Conservation (phyloP, 2,329 filamentous ascomycete species). For the Ophiostoma perfectum region DNA sequence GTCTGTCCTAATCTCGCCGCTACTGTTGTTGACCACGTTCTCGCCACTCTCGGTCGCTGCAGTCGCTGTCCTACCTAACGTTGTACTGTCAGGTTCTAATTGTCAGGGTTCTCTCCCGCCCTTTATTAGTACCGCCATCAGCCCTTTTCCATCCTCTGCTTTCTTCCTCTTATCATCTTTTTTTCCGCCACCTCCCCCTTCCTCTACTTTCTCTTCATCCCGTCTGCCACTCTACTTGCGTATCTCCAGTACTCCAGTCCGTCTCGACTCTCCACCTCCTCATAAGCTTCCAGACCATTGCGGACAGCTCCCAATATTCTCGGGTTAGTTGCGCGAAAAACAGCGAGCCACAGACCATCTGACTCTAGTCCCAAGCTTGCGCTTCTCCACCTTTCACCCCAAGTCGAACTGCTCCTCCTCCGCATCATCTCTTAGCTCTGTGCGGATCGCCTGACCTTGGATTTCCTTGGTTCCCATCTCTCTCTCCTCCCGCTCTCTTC, state of each 20-base stretch:
- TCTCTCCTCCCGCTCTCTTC: slow-evolving; percentile 24
- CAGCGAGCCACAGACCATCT: slow-evolving; percentile 16
- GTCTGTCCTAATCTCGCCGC: background rate
- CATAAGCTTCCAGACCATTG: slow-evolving; percentile 8
- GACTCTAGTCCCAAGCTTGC: slow-evolving; percentile 15
- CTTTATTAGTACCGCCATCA: slow-evolving; percentile 19
- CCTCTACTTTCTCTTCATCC: slow-evolving; percentile 9
- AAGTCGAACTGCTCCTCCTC: slow-evolving; percentile 18
- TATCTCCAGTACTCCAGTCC: background rate
- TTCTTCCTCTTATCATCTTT: slow-evolving; percentile 2
- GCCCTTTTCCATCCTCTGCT: background rate
- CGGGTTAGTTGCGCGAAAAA: slow-evolving; percentile 21
- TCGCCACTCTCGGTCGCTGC: slow-evolving; percentile 17
- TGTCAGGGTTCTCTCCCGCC: background rate
- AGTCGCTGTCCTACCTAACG: slow-evolving; percentile 5
- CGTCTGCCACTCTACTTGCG: background rate
- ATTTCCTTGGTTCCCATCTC: slow-evolving; percentile 9
- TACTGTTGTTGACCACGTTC: slow-evolving; percentile 16
- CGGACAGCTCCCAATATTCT: background rate
- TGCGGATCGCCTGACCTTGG: slow-evolving; percentile 14
- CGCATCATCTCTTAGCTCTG: slow-evolving; percentile 17
- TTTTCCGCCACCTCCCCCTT: background rate
- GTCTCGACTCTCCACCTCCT: background rate
- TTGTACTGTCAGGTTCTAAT: background rate
- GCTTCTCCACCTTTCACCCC: slow-evolving; percentile 21